phyloP scores from a whole-genome alignment of 441 rosid species.

The Cnidoscolus chayamansa region DNA sequence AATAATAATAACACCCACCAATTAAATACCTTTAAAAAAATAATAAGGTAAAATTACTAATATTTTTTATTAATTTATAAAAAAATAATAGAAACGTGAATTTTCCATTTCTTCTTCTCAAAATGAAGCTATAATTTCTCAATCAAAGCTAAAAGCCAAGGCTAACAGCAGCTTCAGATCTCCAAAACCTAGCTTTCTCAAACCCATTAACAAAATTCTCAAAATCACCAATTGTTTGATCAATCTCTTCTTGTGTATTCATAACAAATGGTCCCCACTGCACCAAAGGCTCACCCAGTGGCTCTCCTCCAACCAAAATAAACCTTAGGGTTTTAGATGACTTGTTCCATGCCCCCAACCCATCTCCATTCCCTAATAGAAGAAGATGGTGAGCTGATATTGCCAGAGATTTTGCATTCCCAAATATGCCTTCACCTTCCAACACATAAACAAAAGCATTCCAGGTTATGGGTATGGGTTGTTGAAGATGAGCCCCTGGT shows the following conservation, averaged over 20 bases:
- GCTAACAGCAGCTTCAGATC: conserved; percentile 49
- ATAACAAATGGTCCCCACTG: conserved; percentile 91
- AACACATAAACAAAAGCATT: conserved; percentile 70
- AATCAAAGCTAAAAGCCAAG: conserved; percentile 37
- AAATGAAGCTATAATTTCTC: background rate
- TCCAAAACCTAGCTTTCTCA: conserved; percentile 81
- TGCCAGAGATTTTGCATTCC: conserved; percentile 33
- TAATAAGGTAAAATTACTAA: too few relatives aligned
- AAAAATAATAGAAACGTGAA: too few relatives aligned
- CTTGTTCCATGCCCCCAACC: conserved; percentile 72
- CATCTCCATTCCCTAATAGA: conserved; percentile 57
- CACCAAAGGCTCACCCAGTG: conserved; percentile 65
- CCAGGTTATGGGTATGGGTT: conserved; percentile 60
- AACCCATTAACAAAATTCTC: conserved; percentile 70
- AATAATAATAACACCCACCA: too few relatives aligned
- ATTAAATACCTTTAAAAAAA: too few relatives aligned
- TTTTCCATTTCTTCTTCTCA: background rate
- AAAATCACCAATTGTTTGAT: conserved; percentile 63
- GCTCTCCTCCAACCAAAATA: conserved; percentile 74
- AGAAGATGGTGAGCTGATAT: conserved; percentile 55
- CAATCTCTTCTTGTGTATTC: conserved; percentile 87
- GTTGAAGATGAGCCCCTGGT: conserved; percentile 59
- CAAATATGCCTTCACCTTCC: conserved; percentile 72
- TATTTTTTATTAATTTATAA: too few relatives aligned
- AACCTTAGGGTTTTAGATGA: conserved; percentile 54